Evolutionary conservation across 805 yeast genomes (phyloP).

Genomic region (Monosporozyma yasuniensis): DNA sequence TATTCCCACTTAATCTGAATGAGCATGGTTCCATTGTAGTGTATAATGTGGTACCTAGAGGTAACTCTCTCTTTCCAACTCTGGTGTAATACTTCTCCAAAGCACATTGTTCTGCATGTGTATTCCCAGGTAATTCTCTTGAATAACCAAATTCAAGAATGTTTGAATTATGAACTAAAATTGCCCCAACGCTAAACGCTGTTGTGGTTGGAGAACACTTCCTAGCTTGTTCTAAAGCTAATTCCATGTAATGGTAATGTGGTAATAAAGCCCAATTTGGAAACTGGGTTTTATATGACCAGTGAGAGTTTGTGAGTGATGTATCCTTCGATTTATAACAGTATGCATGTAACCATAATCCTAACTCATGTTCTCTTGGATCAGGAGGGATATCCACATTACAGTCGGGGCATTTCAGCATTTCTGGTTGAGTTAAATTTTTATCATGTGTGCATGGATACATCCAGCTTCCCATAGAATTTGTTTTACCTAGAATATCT

Average conservation of each 20-base stretch:
- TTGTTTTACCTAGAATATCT: slow-evolving; percentile 61
- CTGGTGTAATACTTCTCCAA: slow-evolving; percentile 55
- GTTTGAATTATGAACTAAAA: slow-evolving; percentile 53
- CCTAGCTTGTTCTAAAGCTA: slow-evolving; percentile 69
- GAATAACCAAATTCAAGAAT: slow-evolving; percentile 80
- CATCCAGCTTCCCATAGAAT: slow-evolving; percentile 60
- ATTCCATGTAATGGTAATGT: slow-evolving; percentile 54
- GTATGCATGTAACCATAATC: slow-evolving; percentile 86
- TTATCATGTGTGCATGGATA: slow-evolving; percentile 54
- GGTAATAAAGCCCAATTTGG: slow-evolving; percentile 70
- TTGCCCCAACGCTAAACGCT: slow-evolving; percentile 93
- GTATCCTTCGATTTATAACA: slow-evolving; percentile 57
- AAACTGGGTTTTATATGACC: slow-evolving; percentile 68
- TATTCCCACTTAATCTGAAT: slow-evolving; percentile 76
- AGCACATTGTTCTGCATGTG: slow-evolving; percentile 97
- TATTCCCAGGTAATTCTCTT: slow-evolving; percentile 85
- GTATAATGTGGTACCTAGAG: slow-evolving; percentile 70
- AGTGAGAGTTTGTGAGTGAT: slow-evolving; percentile 31
- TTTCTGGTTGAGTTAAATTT: slow-evolving; percentile 34
- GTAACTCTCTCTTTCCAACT: slow-evolving; percentile 37
- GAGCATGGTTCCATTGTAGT: slow-evolving; percentile 99
- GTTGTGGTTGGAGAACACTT: slow-evolving; percentile 76
- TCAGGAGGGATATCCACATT: slow-evolving; percentile 67
- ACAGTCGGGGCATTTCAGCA: slow-evolving; percentile 55
- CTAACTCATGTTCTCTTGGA: slow-evolving; percentile 67